Conservation (phyloP, 2,329 filamentous ascomycete species). For the Tothia fuscella region DNA sequence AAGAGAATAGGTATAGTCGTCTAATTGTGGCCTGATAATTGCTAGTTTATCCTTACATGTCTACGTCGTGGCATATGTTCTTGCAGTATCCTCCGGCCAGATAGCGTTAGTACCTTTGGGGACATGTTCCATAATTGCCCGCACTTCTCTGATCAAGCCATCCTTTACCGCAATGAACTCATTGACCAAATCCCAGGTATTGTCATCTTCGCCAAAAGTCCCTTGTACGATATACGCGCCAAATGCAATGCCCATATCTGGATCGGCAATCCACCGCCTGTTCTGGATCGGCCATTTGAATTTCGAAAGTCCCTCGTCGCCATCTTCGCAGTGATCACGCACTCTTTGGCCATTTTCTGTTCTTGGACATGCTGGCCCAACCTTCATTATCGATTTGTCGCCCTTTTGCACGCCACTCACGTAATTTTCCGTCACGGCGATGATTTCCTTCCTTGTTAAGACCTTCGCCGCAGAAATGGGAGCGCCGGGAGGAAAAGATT, state of each 20-base stretch:
- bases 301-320: not conserved
- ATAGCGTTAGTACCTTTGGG: not conserved
- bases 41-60: too few species aligned
- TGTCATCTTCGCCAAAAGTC: not conserved
- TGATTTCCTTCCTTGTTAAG: not conserved
- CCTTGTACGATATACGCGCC: not conserved
- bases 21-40: too few species aligned
- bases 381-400: not conserved
- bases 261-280: not conserved
- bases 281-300: constrained; percentile 1
- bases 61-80: too few species aligned
- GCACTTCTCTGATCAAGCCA: not conserved
- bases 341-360: not conserved
- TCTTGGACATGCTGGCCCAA: not conserved
- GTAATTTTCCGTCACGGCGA: not conserved
- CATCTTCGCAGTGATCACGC: not conserved
- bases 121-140: not conserved
- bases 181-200: not conserved
- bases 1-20: too few species aligned
- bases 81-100: not conserved
- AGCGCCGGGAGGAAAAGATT: not conserved
- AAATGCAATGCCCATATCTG: not conserved
- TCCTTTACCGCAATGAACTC: constrained; percentile 2
- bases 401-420: not conserved
- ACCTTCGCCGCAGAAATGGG: not conserved